Evolutionary conservation across 2,329 filamentous ascomycete species (phyloP).

Genomic region (Cladosporium oxysporum): DNA sequence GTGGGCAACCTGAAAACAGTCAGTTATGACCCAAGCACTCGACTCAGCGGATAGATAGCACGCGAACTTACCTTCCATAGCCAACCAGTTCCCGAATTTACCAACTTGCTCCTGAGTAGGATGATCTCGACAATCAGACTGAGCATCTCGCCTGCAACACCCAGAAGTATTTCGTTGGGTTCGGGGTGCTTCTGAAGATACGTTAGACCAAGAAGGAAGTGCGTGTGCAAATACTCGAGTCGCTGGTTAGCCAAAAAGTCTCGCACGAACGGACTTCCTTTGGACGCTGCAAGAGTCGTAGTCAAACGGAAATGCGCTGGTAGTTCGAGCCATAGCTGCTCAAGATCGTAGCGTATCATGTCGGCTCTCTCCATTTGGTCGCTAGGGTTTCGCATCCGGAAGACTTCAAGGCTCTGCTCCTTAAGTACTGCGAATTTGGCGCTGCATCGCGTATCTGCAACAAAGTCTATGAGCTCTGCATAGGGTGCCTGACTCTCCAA

Average conservation of each 20-base stretch:
- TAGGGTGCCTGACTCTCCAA: background rate
- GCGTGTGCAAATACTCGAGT: constrained; percentile 39
- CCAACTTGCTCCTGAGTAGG: constrained; percentile 34
- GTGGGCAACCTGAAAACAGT: constrained; percentile 33
- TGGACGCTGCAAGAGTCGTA: background rate
- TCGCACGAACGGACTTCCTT: constrained; percentile 26
- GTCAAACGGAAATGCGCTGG: constrained; percentile 28
- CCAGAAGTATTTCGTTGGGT: constrained; percentile 31
- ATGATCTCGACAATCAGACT: constrained; percentile 35
- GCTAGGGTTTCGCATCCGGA: constrained; percentile 26
- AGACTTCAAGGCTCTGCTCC: constrained; percentile 39
- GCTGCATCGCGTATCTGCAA: constrained; percentile 35
- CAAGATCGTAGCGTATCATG: constrained; percentile 6
- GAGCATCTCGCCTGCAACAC: constrained; percentile 35
- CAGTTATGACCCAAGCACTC: constrained; percentile 1
- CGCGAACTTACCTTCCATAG: constrained; percentile 37
- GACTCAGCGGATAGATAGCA: background rate
- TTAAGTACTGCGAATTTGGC: constrained; percentile 37
- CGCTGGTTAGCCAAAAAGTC: constrained; percentile 38
- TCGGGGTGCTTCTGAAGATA: constrained; percentile 29
- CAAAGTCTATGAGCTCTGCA: constrained; percentile 27
- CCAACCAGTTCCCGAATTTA: constrained; percentile 39
- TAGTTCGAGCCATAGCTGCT: constrained; percentile 32
- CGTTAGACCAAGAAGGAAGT: constrained; percentile 36
- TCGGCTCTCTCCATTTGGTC: constrained; percentile 2